Conservation (phyloP, 768 basidiomycete species). For the Mycena kentingensis region DNA sequence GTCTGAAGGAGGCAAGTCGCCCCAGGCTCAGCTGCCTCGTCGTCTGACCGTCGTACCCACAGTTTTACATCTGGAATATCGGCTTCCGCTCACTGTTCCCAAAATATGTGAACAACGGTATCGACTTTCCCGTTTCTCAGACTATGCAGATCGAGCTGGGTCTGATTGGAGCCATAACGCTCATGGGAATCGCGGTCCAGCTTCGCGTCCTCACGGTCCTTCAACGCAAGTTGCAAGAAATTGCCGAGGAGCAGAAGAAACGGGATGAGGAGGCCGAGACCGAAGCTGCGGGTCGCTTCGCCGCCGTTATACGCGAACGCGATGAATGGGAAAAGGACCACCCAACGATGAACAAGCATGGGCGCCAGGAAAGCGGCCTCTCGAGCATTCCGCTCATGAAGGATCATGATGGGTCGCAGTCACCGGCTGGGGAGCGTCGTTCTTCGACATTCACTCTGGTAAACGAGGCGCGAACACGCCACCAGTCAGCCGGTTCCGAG, state of each 20-base stretch:
- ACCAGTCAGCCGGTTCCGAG: slow-evolving; percentile 71
- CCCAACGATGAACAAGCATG: slow-evolving; percentile 61
- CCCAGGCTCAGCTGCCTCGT: slow-evolving; percentile 18
- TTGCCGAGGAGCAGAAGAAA: slow-evolving; percentile 70
- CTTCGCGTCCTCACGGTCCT: slow-evolving; percentile 82
- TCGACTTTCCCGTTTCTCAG: slow-evolving; percentile 82
- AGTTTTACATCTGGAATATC: slow-evolving; percentile 97
- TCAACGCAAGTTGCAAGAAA: slow-evolving; percentile 76
- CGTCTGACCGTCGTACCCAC: slow-evolving; percentile 15
- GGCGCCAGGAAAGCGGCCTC: slow-evolving; percentile 60
- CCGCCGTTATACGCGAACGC: slow-evolving; percentile 64
- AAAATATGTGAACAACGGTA: slow-evolving; percentile 65
- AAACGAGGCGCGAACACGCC: slow-evolving; percentile 55
- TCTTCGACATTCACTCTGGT: slow-evolving; percentile 55
- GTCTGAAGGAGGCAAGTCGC: slow-evolving; percentile 81
- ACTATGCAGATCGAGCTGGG: slow-evolving; percentile 94
- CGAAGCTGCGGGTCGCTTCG: slow-evolving; percentile 70
- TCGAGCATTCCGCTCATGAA: slow-evolving; percentile 71
- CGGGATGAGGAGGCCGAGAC: slow-evolving; percentile 77
- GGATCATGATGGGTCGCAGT: slow-evolving; percentile 51
- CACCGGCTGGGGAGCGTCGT: slow-evolving; percentile 52
- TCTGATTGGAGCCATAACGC: slow-evolving; percentile 76
- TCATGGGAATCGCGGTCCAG: slow-evolving; percentile 91
- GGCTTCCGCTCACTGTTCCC: slow-evolving; percentile 83
- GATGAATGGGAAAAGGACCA: slow-evolving; percentile 89